phyloP scores from a whole-genome alignment of 2,329 filamentous ascomycete genomes.

The Samsoniella hepiali region DNA sequence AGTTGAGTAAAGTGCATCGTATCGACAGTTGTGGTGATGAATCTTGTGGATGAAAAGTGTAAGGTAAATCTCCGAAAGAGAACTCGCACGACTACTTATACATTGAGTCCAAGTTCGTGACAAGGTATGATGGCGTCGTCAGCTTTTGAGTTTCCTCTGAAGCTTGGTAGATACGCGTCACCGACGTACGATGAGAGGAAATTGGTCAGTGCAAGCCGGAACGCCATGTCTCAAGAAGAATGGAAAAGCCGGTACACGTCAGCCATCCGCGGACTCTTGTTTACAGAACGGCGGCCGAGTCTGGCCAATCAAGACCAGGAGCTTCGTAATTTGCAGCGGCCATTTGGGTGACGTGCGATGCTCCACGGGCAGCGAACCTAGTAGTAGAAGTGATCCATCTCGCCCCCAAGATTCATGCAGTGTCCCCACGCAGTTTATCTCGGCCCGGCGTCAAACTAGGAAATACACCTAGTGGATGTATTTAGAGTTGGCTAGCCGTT shows the following conservation, averaged over 20 bases:
- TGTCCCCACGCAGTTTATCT: neutral
- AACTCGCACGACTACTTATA: neutral
- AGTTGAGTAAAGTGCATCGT: neutral
- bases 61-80: neutral
- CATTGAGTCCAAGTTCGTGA: neutral
- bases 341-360: neutral
- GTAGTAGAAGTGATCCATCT: neutral
- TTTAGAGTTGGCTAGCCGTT: neutral
- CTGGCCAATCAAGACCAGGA: neutral
- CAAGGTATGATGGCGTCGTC: neutral
- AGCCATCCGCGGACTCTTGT: neutral
- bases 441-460: neutral
- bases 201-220: neutral
- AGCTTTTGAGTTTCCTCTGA: neutral
- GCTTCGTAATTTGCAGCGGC: constrained; percentile 4
- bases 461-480: neutral
- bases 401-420: neutral
- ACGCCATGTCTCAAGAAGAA: neutral
- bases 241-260: neutral
- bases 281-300: neutral
- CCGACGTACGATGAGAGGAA: neutral
- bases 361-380: neutral
- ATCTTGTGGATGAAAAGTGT: neutral
- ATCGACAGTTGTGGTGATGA: neutral
- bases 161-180: neutral